phyloP scores from a whole-genome alignment of 441 rosid genomes.

The Aleurites moluccanus region DNA sequence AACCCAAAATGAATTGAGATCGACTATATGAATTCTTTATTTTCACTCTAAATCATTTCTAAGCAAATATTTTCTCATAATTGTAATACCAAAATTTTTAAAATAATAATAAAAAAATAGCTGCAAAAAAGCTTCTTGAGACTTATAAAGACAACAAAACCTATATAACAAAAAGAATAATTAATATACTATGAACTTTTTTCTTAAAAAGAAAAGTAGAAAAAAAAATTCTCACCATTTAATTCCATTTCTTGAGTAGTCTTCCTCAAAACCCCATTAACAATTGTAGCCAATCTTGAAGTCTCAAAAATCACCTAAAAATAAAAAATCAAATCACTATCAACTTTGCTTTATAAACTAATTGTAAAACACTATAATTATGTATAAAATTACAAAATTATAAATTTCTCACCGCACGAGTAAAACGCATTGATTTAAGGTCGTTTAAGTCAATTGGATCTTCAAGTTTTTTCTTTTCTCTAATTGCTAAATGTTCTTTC shows the following conservation, averaged over 20 bases:
- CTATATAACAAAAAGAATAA: background rate
- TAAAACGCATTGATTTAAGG: constrained; percentile 72
- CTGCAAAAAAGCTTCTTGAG: constrained; percentile 36
- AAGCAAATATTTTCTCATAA: too few species aligned
- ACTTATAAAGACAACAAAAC: constrained; percentile 26
- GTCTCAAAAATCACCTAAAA: constrained; percentile 80
- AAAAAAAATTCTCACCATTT: constrained; percentile 45
- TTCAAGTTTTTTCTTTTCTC: constrained; percentile 57
- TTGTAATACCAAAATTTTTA: background rate
- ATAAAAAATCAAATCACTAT: background rate
- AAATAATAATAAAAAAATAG: constrained; percentile 12
- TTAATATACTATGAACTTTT: too few species aligned
- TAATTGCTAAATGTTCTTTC: constrained; percentile 69
- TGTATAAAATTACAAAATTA: background rate
- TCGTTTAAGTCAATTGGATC: constrained; percentile 66
- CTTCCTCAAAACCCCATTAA: constrained; percentile 89
- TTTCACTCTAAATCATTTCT: too few species aligned
- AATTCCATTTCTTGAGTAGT: constrained; percentile 81
- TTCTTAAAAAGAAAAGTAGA: too few species aligned
- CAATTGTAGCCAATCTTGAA: constrained; percentile 85
- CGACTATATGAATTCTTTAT: too few species aligned
- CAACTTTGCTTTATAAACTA: background rate
- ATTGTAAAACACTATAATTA: background rate
- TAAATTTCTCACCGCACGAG: constrained; percentile 64
- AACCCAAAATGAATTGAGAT: too few species aligned